Conservation (phyloP, 192 early-diverging fungal genomes). For the Funneliformis mosseae region DNA sequence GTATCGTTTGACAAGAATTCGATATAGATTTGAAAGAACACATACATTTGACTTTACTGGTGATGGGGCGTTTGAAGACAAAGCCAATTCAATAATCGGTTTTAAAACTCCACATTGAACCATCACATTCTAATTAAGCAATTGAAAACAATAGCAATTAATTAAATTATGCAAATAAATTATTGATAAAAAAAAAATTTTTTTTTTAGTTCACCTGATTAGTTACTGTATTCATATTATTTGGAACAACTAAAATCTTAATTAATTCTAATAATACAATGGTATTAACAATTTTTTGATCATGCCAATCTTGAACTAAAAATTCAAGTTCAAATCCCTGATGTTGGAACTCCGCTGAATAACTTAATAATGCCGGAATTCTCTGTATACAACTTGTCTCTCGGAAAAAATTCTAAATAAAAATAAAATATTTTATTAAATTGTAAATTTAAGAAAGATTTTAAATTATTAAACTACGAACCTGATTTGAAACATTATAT, state of each 20-base stretch:
- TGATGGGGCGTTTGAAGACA: constrained; percentile 76
- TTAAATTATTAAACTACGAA: constrained; percentile 34
- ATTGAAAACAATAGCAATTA: not conserved
- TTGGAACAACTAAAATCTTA: constrained; percentile 85
- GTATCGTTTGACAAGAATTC: not conserved
- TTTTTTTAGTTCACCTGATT: constrained; percentile 68
- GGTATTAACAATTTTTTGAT: constrained; percentile 87
- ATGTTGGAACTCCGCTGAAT: constrained; percentile 47
- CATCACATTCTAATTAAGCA: constrained; percentile 68
- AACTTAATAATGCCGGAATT: constrained; percentile 78
- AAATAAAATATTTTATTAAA: not conserved
- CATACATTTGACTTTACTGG: constrained; percentile 67
- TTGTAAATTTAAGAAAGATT: not conserved
- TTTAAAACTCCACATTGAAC: constrained; percentile 78
- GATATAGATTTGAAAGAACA: not conserved
- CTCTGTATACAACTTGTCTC: constrained; percentile 93
- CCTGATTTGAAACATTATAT: constrained; percentile 98
- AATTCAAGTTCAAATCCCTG: constrained; percentile 40
- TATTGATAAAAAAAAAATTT: not conserved
- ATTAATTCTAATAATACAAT: constrained; percentile 88
- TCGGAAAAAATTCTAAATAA: constrained; percentile 84
- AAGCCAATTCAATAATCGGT: constrained; percentile 76
- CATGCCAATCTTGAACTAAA: constrained; percentile 65
- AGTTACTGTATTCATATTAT: constrained; percentile 79
- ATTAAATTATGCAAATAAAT: not conserved